Evolutionary conservation across 768 basidiomycete genomes (phyloP).

Genomic region (Sarcodon aspratus): DNA sequence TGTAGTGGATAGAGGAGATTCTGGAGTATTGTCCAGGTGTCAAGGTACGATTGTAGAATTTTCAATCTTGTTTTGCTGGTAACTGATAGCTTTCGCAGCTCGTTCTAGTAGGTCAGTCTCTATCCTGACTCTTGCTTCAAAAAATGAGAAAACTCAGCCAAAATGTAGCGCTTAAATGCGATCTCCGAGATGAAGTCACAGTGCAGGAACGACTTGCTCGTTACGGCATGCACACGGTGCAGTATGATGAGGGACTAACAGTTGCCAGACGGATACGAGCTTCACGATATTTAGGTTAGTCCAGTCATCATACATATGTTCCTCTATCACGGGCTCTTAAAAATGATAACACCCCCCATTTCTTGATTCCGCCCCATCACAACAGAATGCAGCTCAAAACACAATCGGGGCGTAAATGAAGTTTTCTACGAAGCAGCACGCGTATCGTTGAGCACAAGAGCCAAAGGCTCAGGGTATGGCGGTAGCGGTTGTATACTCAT

Average conservation of each 20-base stretch:
- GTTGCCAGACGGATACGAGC: slow-evolving; percentile 87
- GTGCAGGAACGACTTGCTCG: slow-evolving; percentile 64
- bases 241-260: slow-evolving; percentile 88
- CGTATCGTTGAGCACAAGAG: slow-evolving; percentile 64
- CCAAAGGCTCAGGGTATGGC: slow-evolving; percentile 42
- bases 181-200: slow-evolving; percentile 76
- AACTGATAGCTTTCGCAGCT: slow-evolving; percentile 31
- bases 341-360: neutral
- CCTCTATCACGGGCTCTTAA: neutral
- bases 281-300: slow-evolving; percentile 81
- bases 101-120: slow-evolving; percentile 72
- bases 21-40: slow-evolving; percentile 91
- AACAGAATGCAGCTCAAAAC: slow-evolving; percentile 93
- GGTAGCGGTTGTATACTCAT: slow-evolving; percentile 42
- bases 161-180: slow-evolving; percentile 79
- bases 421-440: slow-evolving; percentile 89
- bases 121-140: slow-evolving; percentile 1
- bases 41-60: slow-evolving; percentile 43
- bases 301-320: neutral
- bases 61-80: neutral
- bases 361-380: neutral
- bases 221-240: slow-evolving; percentile 59
- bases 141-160: neutral
- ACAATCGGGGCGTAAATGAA: slow-evolving; percentile 89
- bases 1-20: slow-evolving; percentile 89